Base-by-base conservation (phyloP, 1,139 yeast genomes). In the Geotrichum phurueaensis region DNA sequence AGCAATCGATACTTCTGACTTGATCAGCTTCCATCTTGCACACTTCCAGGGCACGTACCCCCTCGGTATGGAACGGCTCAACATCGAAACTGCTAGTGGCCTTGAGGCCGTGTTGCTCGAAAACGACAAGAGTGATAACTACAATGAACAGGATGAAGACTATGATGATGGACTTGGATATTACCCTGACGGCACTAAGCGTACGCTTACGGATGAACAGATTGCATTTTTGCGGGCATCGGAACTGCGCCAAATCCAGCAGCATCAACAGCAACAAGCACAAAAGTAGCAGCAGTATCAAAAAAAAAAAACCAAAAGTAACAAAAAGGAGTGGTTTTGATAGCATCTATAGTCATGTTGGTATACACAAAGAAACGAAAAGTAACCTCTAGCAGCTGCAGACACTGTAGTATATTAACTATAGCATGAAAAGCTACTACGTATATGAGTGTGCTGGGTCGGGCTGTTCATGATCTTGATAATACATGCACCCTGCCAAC, bases 181-280 rank as follows among this genome's bases (percentile, higher is more conserved):
- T 36, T 68, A 69, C 31, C 59, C 67, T 5, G 72, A 69, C 56
- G 71, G 71, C 10, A 62, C 64, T 3, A 54, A 57, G 25, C 64
- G 71, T 10, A 67, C 71, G 1, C 61, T 70, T 31, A 68, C 70
- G 0, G 71, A 69, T 47, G 68, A 69, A 25, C 67, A 70, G 57
- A 65, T 70, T 25, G 67, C 61, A 12, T 68, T 65, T 59, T 68
- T 70, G 39, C 64, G 70, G 6, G 63, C 62, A 9, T 66, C 69
- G 9, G 71, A 69, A 47, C 22, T 61, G 27, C 61, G 67, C 12
- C 54, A 61, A 51, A 54, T 56, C 43, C 57, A 51, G 31, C 33
- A 50, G 45, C 60, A 50, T 15, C 31, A 43, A 39, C 18, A 50
- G 18, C 50, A 43, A 18, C n/a, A 39, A 45, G 29, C n/a, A 23